A percentile compares a stretch with the other conserved stretches of the same genome.
phyloP scores from a whole-genome alignment of 1,139 yeast species.

The Nadsonia commutata region DNA sequence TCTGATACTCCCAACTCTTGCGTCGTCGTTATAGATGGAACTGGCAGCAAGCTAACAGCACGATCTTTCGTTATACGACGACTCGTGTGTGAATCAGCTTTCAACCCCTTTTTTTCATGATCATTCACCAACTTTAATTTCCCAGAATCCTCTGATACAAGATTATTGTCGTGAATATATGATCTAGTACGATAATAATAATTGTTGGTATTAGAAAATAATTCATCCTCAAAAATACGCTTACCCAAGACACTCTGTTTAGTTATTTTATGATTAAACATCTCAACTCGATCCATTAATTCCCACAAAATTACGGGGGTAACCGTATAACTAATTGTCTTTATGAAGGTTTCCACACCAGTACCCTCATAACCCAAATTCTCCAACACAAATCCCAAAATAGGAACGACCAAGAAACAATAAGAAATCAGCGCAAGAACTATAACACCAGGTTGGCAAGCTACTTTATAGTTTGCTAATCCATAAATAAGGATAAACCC shows the following conservation, averaged over 20 bases:
- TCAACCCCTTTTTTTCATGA: no score
- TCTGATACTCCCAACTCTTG: no score
- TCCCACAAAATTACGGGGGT: not conserved
- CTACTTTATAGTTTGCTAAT: not conserved
- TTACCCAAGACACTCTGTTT: not conserved
- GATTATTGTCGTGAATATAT: not conserved
- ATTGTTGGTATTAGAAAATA: not conserved
- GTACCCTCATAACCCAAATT: not conserved
- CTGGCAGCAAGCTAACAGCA: no score
- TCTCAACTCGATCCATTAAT: not conserved
- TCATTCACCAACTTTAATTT: no score
- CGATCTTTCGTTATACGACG: no score
- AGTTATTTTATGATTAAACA: not conserved
- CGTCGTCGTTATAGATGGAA: no score
- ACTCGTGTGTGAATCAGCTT: no score
- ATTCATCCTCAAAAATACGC: not conserved
- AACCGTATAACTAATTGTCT: not conserved
- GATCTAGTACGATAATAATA: not conserved
- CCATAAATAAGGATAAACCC: not conserved
- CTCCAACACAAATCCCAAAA: not conserved
- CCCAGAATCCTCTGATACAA: no score
- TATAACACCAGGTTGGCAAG: not conserved
- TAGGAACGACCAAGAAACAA: not conserved
- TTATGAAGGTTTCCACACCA: not conserved
- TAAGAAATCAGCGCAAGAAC: not conserved